Base-by-base conservation (phyloP, 2,329 filamentous ascomycete species). In the Fusarium sp. region DNA sequence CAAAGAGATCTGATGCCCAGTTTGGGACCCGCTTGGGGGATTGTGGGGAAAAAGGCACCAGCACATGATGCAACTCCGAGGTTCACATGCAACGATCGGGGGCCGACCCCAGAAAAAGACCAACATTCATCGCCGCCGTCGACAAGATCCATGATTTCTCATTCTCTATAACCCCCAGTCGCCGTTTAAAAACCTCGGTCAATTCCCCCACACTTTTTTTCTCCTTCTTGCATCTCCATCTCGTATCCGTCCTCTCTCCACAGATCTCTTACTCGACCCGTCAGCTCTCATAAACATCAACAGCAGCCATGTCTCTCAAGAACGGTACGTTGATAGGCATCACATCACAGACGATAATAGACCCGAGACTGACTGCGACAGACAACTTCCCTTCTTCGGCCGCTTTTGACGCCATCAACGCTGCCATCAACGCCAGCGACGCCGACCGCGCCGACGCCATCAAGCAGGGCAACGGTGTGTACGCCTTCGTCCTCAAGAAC, bases 401-500 rank as follows among this genome's bases (percentile, higher is more conserved):
- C 76, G 95, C 95, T 77, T 99, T 99, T 85, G 97, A 99, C 82
- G 89, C 87, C 80, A 98, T 99, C 88, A 90, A 94, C 84, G 81
- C 86, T 63, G 90, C 91, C 62, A 91, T 99, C 74, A 85, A 88
- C 80, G 83, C 88, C 79, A 90, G 89, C 83, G 91, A 93, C 32
- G 89, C 90, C 75, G 94, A 95, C 80, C 92, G 92, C 85, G 93
- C 97, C 86, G 92, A 95, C 76, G 95, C 96, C 77, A 92, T 98
- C 84, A 96, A 97, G 86, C 91, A 95, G 82, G 96, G 92, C 81
- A 93, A 93, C 79, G 95, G 93, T 70, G 87, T 98, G 83, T 98
- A 97, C 83, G 92, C 92, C 70, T 98, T 99, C 86, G 95, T 91
- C 64, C 87, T 99, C 76, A 98, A 97, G 89, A 99, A 99, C 89